Evolutionary conservation across 371 early-diverging fungal species (phyloP), one percentile per base, ranked within the genome.

Genomic region (Parasitella parasitica): DNA sequence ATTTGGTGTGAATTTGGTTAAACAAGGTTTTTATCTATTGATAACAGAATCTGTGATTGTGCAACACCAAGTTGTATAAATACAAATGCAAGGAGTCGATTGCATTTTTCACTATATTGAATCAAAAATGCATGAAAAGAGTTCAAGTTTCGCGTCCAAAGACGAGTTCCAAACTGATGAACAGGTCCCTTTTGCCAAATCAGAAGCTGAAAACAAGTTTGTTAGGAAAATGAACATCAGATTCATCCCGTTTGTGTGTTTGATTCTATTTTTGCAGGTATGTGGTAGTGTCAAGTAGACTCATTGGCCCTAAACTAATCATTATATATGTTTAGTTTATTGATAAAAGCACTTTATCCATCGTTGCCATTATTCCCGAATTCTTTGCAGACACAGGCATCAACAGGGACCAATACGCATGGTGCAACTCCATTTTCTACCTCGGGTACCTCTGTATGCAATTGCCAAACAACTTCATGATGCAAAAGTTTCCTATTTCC

Each of bases 361-460:
- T 59, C 26, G 61, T 75, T 12, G 68, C 71, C 11, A 63, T 69
- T 2, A 52, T 78, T 18, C 67, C 68, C 53, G 63, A 34, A 32
- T 58, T 79, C 30, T 67, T 66, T 35, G 11, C 30, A 35, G 75
- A 76, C 27, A 59, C 72, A 9, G 24, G 55, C 6, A 48, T 79
- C 12, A 11, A 35, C 2, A 67, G 74, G 20, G 62, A 51, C 34
- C 58, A 79, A 39, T 76, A 70, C 50, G 71, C 69, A 36, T 62
- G 74, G 34, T 37, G 74, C 2, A 71, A 69, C 2, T 76, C 79
- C n/a, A 57, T 64, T 1, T 64, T 64, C 18, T 58, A 64, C 18
- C 34, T 66, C 6, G 66, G 66, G 0, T 66, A 39, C 9, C 61
- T 66, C 13, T 48, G 49, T 28, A 66, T 66, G 66, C 61, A 73